Evolutionary conservation across 1,284 basidiomycete genomes (phyloP).

Genomic region (Meira miltonrushii): DNA sequence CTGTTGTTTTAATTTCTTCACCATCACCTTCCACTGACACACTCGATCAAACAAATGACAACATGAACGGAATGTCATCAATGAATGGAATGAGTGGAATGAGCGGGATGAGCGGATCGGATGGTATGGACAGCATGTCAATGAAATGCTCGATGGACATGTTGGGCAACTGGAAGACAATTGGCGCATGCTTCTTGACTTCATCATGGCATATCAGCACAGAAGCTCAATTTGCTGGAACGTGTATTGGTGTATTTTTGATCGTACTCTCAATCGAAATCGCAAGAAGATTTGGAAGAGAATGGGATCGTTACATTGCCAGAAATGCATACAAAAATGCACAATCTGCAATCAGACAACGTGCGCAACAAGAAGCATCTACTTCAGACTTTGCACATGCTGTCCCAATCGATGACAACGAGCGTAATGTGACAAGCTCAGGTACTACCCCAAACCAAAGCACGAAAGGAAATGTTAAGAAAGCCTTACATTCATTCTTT

Average conservation of each 20-base stretch:
- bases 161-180: slow-evolving; percentile 13
- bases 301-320: slow-evolving; percentile 23
- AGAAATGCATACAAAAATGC: slow-evolving; percentile 1
- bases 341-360: background rate
- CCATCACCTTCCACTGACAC: no score
- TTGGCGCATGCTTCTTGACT: slow-evolving; percentile 12
- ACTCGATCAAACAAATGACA: no score
- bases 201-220: slow-evolving; percentile 16
- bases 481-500: slow-evolving; percentile 13
- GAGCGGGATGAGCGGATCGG: background rate
- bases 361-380: background rate
- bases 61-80: no score
- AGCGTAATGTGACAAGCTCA: background rate
- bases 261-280: slow-evolving; percentile 18
- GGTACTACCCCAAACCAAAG: background rate
- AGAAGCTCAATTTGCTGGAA: slow-evolving; percentile 20
- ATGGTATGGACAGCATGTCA: background rate
- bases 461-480: background rate
- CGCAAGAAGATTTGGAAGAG: slow-evolving; percentile 18
- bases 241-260: slow-evolving; percentile 22
- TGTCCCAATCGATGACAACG: background rate
- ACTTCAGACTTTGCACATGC: background rate
- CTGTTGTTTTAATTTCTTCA: no score
- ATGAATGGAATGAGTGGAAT: slow-evolving; percentile 4
- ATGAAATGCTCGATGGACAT: slow-evolving; percentile 8